Base-by-base conservation (phyloP, 1,284 basidiomycete genomes). In the Cutaneotrichosporon daszewskae region DNA sequence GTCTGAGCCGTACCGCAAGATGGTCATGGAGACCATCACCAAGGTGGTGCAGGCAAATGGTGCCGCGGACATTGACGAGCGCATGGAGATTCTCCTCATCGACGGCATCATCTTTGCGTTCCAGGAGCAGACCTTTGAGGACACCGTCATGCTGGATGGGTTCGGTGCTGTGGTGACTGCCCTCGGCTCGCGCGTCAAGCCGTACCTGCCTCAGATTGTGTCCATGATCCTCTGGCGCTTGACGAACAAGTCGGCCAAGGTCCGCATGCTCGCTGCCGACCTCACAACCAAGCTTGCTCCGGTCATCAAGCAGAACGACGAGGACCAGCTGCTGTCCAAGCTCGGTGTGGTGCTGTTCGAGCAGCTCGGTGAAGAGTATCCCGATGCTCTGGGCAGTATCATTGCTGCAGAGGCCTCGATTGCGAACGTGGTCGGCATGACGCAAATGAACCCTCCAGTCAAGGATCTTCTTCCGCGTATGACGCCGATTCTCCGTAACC, bases 1-100 rank as follows among this genome's bases (percentile, higher is more conserved):
- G 68, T 85, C 85, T 1, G 95, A 98, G 74, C 90, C 91, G 6
- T 97, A 94, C 76, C 78, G 94, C 55, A 97, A 97, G 78, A 98
- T 98, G 95, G 92, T 96, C 32, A 98, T 98, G 94, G 95, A 98
- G 75, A 97, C 95, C 0, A 96, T 98, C 59, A 95, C 91, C 18
- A 95, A 96, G 68, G 95, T 98, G 28, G 79, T 99, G 24, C 82
- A 84, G 7, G 85, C 84, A 11, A 80, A 95, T 4, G 92, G 95
- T 45, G 89, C 94, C 2, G 88, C 92, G 1, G 95, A 98, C 62
- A 87, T 98, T 47, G 94, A 98, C 64, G 91, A 98, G 70, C 79
- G 91, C 38, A 76, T 98, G 36, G 94, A 99, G 72, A 82, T 94
- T 12, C 80, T 87, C 45, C 80, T 99, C 12, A 87, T 98, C 25